Conservation (phyloP, 768 basidiomycete genomes). For the Lentinus tigrinus region DNA sequence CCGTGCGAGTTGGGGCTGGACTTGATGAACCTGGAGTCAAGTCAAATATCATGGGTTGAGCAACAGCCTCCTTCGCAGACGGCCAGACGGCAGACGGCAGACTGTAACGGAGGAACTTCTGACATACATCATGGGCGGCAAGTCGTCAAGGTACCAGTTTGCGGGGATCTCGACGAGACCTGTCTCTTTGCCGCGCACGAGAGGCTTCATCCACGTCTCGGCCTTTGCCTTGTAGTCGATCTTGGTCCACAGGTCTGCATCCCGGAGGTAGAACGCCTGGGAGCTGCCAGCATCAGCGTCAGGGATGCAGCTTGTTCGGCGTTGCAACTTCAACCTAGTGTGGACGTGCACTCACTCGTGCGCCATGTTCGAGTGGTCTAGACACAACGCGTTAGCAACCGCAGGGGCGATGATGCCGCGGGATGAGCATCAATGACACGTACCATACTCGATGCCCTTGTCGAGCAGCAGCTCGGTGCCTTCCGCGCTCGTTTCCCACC, state of each 20-base stretch:
- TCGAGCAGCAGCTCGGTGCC: constrained; percentile 62
- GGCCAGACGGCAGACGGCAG: too few relatives aligned
- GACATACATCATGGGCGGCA: constrained; percentile 69
- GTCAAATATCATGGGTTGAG: too few relatives aligned
- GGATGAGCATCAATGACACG: constrained; percentile 4
- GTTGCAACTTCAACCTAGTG: not conserved
- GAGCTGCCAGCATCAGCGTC: too few relatives aligned
- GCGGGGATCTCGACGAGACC: constrained; percentile 65
- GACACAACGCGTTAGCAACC: not conserved
- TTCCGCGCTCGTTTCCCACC: constrained; percentile 78
- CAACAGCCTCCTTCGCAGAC: too few relatives aligned
- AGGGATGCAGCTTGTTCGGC: too few relatives aligned
- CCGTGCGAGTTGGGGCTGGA: constrained; percentile 67
- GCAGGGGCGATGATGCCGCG: not conserved
- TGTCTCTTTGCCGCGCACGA: constrained; percentile 60
- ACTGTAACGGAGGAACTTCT: not conserved
- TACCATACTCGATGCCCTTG: constrained; percentile 75
- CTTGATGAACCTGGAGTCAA: constrained; percentile 72
- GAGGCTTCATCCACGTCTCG: constrained; percentile 72
- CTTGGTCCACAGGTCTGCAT: constrained; percentile 70
- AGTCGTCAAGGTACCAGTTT: constrained; percentile 76
- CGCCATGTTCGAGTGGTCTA: constrained; percentile 59
- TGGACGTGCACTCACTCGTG: constrained; percentile 40
- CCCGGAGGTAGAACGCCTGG: constrained; percentile 66
- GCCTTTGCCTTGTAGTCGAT: constrained; percentile 63